Evolutionary conservation across 164 flowering plant species (phyloP).

Genomic region (Vitis amurensis): DNA sequence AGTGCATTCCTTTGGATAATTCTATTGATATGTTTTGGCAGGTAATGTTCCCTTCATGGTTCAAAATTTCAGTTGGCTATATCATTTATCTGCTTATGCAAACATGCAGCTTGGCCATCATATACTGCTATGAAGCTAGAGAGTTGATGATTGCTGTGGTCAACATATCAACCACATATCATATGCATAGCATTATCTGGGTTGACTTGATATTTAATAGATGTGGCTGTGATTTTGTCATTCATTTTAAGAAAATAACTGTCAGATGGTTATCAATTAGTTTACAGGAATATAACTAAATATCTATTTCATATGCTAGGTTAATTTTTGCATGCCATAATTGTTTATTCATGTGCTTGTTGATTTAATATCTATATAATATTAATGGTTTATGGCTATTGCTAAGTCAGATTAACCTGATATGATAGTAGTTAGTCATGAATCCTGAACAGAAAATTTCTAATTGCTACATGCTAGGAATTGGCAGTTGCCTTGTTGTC

Average conservation of each 20-base stretch:
- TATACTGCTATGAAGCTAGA: too few relatives aligned
- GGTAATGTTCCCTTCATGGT: conserved; percentile 39
- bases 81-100: neutral
- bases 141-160: too few relatives aligned
- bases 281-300: neutral
- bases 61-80: neutral
- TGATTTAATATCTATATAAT: too few relatives aligned
- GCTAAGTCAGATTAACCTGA: neutral
- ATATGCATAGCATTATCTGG: too few relatives aligned
- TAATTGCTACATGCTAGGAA: too few relatives aligned
- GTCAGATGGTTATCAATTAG: neutral
- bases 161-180: too few relatives aligned
- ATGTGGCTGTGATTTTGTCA: neutral
- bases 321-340: neutral
- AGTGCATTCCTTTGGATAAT: conserved; percentile 58
- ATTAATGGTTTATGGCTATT: neutral
- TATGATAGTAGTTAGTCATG: neutral
- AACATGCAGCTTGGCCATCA: neutral
- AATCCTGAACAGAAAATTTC: too few relatives aligned
- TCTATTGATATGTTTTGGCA: conserved; percentile 67
- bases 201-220: neutral
- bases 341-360: neutral
- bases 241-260: too few relatives aligned
- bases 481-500: too few relatives aligned
- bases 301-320: neutral